A percentile compares a stretch with the other conserved stretches of the same genome.
phyloP scores from a whole-genome alignment of 2,329 filamentous ascomycete genomes.

The Sphaerostilbella broomeana region DNA sequence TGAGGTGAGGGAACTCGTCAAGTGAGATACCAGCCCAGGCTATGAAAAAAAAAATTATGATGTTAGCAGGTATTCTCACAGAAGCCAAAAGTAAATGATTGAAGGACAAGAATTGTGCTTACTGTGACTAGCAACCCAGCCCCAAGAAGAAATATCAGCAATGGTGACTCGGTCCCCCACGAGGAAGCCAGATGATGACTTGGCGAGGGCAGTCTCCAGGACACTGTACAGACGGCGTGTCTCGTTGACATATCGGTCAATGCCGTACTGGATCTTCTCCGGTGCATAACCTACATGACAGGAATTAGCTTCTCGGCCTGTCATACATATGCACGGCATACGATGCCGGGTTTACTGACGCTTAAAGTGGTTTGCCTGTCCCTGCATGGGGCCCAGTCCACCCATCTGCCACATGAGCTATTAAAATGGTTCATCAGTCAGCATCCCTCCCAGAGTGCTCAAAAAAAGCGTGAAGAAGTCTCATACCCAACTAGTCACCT shows the following conservation, averaged over 20 bases:
- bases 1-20: slow-evolving; percentile 66
- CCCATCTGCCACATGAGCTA: slow-evolving; percentile 69
- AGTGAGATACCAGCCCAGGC: slow-evolving; percentile 48
- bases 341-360: too few relatives aligned
- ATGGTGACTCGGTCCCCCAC: slow-evolving; percentile 65
- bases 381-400: slow-evolving; percentile 74
- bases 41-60: slow-evolving; percentile 5
- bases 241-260: slow-evolving; percentile 78
- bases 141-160: slow-evolving; percentile 75
- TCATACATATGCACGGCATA: too few relatives aligned
- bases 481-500: slow-evolving; percentile 67
- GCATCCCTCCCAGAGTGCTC: too few relatives aligned
- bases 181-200: slow-evolving; percentile 49
- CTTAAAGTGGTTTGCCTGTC: slow-evolving; percentile 75
- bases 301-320: too few relatives aligned
- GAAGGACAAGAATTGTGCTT: slow-evolving; percentile 15
- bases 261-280: slow-evolving; percentile 73
- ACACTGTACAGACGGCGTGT: slow-evolving; percentile 75
- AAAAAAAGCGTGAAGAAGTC: background rate
- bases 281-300: slow-evolving; percentile 69
- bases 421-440: background rate
- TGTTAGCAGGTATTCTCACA: background rate
- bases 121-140: slow-evolving; percentile 60
- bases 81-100: background rate
- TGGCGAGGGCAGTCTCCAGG: slow-evolving; percentile 63